Evolutionary conservation across 73 alveolate species (phyloP), one percentile per base, ranked within the genome.

Genomic region (Paramecium primaurelia): DNA sequence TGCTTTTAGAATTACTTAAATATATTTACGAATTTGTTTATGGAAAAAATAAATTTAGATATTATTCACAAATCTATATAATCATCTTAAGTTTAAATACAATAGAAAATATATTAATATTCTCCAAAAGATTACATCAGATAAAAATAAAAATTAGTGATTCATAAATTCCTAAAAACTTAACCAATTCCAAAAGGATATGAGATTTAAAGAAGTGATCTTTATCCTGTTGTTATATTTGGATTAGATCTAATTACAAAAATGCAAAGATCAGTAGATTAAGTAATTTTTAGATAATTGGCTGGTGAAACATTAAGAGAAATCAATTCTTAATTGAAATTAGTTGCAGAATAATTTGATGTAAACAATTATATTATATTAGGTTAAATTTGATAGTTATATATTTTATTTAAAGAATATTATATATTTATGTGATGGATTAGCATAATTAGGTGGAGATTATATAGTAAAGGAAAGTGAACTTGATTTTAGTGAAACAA

Each of bases 261-360:
- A 80, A 80, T 80, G 91, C 11, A 80, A 47, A 49, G 51, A 42
- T 80, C 77, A 45, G 73, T 80, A 6, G 91, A 80, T 47, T 47
- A 80, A 26, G 58, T 14, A 1, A 80, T 80, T 3, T 80, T 80
- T 20, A 45, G 51, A 42, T 80, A 80, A 80, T 80, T 80, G 49
- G 91, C 91, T 3, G 91, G 91, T 20, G 91, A 80, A 80, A 28
- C 58, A 22, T 47, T 80, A 28, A 80, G 91, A 28, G 91, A 80
- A 80, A 80, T 80, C 0, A 80, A 80, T 80, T 32, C 47, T 45
- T 16, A 80, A 12, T 42, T 80, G 28, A 80, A 80, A 80, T 12
- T 20, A 26, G 73, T 80, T 3, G 91, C 91, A 18, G 91, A 80
- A 45, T 5, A 80, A 32, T 47, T 32, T 80, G 71, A 42, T 38